Evolutionary conservation across 164 flowering plant genomes (phyloP), one percentile per base, ranked within the genome.

Genomic region (Litsea cubeba): DNA sequence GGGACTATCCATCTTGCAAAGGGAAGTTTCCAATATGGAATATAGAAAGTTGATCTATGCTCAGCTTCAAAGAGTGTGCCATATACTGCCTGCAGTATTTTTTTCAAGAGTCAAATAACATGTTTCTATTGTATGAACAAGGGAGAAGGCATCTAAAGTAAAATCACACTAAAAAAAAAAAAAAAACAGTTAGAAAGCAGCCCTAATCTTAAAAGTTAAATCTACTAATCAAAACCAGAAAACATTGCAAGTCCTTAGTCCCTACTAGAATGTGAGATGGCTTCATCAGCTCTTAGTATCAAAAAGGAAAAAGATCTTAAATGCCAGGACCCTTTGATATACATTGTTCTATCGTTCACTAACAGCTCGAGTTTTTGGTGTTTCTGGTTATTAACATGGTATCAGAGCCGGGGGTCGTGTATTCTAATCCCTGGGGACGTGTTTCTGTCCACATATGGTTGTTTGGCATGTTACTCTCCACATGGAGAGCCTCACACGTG

Each of bases 11-110:
- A 91, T 75, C 82, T 88, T 70, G 94, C 88, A 35, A 92, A 74
- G 69, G 99, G 99, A 75, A 95, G 58, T 78, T 95, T 95, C 98
- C 98, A 93, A 62, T 95, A 95, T 40, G 98, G 98, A 49, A 95
- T 83, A 73, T 95, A 95, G 88, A 95, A 95, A 23, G 99, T 95
- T 14, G 98, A 95, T 78, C 98, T 84, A 73, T 95, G 99, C 81
- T 95, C 99, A 73, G 98, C 98, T 85, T 95, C 97, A 81, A 89
- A 95, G 77, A 93, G 98, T 22, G 99, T 95, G 62, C 99, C 99
- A 84, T 95, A 95, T 22, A 95, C 96, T 24, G 99, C 99, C 98
- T 93, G 87, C 40, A 79, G 62, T 69, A 73, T 63, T 73, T 32
- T 35, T 28, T 12, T 58, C 35, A 74, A 80, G 46, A 70, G 78